A percentile compares a stretch with the other conserved stretches of the same genome.
Conservation (phyloP, 805 yeast genomes). For the Grigorovia yakushimaensis region DNA sequence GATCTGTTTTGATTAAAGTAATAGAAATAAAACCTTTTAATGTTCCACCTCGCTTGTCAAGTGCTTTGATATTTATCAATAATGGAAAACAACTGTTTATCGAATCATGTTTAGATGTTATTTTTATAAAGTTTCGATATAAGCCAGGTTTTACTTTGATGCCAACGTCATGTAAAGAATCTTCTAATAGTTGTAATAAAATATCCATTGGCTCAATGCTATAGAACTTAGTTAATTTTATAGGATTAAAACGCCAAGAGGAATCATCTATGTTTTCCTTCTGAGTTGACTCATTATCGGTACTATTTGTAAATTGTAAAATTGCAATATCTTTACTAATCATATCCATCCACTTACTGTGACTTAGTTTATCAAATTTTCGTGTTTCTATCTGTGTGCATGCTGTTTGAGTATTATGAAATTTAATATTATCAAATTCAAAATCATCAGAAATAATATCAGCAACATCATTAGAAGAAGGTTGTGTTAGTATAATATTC, state of each 20-base stretch:
- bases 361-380: slow-evolving; percentile 9
- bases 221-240: slow-evolving; percentile 24
- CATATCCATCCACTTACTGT: slow-evolving; percentile 14
- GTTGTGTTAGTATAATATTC: slow-evolving; percentile 36
- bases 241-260: slow-evolving; percentile 13
- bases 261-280: neutral
- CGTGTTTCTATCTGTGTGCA: slow-evolving; percentile 9
- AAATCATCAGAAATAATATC: neutral
- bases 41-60: slow-evolving; percentile 37
- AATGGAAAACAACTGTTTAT: slow-evolving; percentile 29
- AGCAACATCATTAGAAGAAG: slow-evolving; percentile 32
- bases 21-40: slow-evolving; percentile 41
- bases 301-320: slow-evolving; percentile 14
- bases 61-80: slow-evolving; percentile 30
- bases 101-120: slow-evolving; percentile 6
- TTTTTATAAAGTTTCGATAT: slow-evolving; percentile 11
- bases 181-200: slow-evolving; percentile 24
- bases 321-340: slow-evolving; percentile 21
- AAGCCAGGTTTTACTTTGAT: slow-evolving; percentile 20
- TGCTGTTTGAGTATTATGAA: slow-evolving; percentile 18
- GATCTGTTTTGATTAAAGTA: slow-evolving; percentile 30
- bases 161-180: slow-evolving; percentile 17
- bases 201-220: slow-evolving; percentile 19
- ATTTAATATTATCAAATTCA: neutral
- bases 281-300: slow-evolving; percentile 1